Evolutionary conservation across 106 monocot genomes (phyloP), one percentile per base, ranked within the genome.

Genomic region (Apostasia ramifera): DNA sequence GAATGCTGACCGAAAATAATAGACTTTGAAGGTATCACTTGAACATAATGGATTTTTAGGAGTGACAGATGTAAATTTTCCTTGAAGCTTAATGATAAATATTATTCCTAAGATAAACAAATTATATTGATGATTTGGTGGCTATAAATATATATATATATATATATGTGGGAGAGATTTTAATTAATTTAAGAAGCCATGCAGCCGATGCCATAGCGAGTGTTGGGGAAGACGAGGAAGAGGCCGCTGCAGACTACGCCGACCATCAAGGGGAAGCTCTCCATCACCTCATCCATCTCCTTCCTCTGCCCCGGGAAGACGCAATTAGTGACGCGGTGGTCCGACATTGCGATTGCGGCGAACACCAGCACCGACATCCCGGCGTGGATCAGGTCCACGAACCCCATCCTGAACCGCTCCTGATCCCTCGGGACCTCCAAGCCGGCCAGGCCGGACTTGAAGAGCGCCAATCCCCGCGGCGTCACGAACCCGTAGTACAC

Each of bases 221-320:
- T 95, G 69, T 82, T 95, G 61, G 95, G 95, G 63, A 86, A 95
- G 57, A 95, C 81, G 47, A 95, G 86, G 79, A 92, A 92, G 66
- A 97, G 76, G 37, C 72, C 81, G 69, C 95, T 92, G 69, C 95
- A 97, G 13, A 89, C 79, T 8, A 77, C 89, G 13, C 92, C 89
- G 0, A 97, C 97, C 92, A 97, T 87, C 44, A 97, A 57, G 1
- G 95, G 95, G 56, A 97, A 89, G 58, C 84, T 97, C 84, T 97
- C 92, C 95, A 97, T 89, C 55, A 92, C 76, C 86, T 97, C 82
- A 44, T 92, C 86, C 92, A 89, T 86, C 80, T 86, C 95, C 71
- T 86, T 82, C 59, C 55, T 67, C 44, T 85, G 78, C 3, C 79
- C 89, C 0, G 95, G 89, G 49, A 91, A 77, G 26, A 97, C 53